Conservation (phyloP, 83 land plant species). For the Thuja plicata region DNA sequence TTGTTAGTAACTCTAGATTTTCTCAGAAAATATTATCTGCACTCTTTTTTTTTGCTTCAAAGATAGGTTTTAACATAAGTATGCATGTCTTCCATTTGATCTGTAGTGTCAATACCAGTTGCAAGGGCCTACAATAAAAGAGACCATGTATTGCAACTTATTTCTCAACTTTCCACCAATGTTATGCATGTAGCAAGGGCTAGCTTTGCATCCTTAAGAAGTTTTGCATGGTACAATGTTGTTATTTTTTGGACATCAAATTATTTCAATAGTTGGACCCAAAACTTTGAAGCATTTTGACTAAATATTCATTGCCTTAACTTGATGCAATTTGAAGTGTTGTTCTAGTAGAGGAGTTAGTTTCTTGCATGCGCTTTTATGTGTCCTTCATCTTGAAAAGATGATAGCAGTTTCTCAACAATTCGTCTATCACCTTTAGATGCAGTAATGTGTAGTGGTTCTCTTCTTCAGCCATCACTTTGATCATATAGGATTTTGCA, state of each 20-base stretch:
- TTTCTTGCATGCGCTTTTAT: too few relatives aligned
- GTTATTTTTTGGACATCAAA: background rate
- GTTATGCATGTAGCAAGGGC: background rate
- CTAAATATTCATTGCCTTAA: too few relatives aligned
- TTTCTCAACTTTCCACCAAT: too few relatives aligned
- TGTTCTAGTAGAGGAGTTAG: too few relatives aligned
- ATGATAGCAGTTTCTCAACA: background rate
- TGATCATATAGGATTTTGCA: background rate
- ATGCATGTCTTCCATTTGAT: background rate
- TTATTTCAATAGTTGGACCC: background rate
- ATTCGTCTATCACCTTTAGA: background rate
- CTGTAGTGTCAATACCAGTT: background rate
- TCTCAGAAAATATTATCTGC: background rate
- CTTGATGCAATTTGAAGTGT: too few relatives aligned
- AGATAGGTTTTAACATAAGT: background rate
- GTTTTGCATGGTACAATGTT: background rate
- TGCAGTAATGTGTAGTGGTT: background rate
- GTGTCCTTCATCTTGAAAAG: too few relatives aligned
- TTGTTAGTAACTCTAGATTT: background rate
- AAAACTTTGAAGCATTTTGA: too few relatives aligned
- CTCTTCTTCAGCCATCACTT: background rate
- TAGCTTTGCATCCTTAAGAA: background rate
- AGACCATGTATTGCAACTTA: too few relatives aligned
- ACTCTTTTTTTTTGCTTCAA: background rate
- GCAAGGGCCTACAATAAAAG: too few relatives aligned